These are phyloP conservation scores for Trichoderma sp. DNA, from an alignment of 2,329 filamentous ascomycete species.

Conservation along the genomic window DNA sequence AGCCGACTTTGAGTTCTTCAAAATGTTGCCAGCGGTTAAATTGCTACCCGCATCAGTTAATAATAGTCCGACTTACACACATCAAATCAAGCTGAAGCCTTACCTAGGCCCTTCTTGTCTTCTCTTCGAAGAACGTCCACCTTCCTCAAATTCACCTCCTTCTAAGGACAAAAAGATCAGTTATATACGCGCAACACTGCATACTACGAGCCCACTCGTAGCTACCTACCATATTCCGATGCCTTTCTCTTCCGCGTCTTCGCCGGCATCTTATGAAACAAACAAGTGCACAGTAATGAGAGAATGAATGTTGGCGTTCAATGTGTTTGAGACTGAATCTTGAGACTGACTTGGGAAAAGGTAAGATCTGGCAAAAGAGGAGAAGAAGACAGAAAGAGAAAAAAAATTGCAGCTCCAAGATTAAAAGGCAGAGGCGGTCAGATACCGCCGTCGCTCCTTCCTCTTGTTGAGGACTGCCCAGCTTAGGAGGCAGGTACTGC, in stretches of 20 bases:
- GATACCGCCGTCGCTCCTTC: neutral
- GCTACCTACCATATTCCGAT: constrained; percentile 24
- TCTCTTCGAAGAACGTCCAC: neutral
- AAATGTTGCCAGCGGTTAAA: neutral
- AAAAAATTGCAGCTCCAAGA: neutral
- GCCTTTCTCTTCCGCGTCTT: constrained; percentile 29
- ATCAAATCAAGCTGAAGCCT: neutral
- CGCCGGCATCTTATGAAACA: constrained; percentile 27
- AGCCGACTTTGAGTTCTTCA: constrained; percentile 11
- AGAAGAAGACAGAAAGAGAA: neutral
- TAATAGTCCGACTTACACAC: neutral
- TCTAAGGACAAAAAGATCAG: neutral
- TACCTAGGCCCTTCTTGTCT: neutral
- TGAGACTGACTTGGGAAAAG: neutral
- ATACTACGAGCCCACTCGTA: no score
- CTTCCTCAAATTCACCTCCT: neutral
- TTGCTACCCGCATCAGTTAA: neutral
- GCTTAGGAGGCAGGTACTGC: no score
- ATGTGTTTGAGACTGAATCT: neutral
- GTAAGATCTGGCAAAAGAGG: neutral
- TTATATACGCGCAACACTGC: no score
- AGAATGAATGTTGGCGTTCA: neutral
- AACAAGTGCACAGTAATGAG: neutral
- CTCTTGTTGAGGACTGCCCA: neutral
- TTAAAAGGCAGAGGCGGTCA: neutral